Base-by-base conservation (phyloP, 169 alveolate genomes). In the Plasmodium berghei region DNA sequence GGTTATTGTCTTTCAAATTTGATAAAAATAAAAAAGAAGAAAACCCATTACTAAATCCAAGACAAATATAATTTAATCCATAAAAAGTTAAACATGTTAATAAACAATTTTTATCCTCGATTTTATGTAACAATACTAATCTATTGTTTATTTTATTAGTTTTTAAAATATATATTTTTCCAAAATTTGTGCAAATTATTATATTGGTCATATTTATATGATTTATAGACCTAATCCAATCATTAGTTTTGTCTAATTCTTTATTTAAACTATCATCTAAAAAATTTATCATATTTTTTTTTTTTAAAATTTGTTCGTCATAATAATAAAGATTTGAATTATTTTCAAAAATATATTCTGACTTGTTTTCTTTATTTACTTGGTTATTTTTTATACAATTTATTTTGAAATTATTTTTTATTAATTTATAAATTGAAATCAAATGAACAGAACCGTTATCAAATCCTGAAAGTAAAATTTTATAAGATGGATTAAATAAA, bases 41-140 rank as follows among this genome's bases (percentile, higher is more conserved):
- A n/a, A 18, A 69, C 3, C 90, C 90, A 54, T 83, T 83, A 49
- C 90, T 83, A 58, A 67, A 83, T 16, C 90, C 90, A 14, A 83
- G 55, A 54, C 86, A 83, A 8, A 83, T 83, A 56, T 58, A 62
- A 67, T 83, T 12, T 48, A 58, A 22, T 9, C 90, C 90, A 10
- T 42, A 72, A 62, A 40, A 83, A 12, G 70, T 72, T 64, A 83
- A 46, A 54, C 90, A 67, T 8, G 90, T 83, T 52, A 70, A 45
- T 40, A 83, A 69, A 62, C 58, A 56, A 61, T 83, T 58, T 70
- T 83, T 56, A 16, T 70, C 42, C 12, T 83, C 42, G 48, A 67
- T 85, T 48, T 83, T 85, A 69, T 83, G 70, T 40, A 83, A 67
- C 62, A 62, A 26, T 28, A 18, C 12, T 9, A 83, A 12, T 28